Percentiles rank a stretch among this genome's conserved stretches.
Conservation (phyloP, 176 grass and related monocot genomes). For the Stipa capillata region DNA sequence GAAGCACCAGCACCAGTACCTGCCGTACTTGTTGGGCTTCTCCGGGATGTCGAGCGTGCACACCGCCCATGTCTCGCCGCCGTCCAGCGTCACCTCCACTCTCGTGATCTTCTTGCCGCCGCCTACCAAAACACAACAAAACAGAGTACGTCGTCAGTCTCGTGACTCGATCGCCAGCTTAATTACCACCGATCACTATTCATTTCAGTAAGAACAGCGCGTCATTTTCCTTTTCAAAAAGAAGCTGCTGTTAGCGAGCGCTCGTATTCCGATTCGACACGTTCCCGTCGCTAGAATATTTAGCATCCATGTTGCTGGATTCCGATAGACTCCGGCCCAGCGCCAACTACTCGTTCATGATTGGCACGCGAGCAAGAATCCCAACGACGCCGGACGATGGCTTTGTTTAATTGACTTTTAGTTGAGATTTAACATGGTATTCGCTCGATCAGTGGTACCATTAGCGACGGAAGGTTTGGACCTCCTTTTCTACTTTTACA, state of each 20-base stretch:
- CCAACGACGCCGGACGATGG: background rate
- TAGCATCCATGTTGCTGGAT: background rate
- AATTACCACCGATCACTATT: too few relatives aligned
- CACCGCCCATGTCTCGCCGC: constrained; percentile 82
- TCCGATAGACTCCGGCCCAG: background rate
- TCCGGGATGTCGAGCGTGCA: constrained; percentile 63
- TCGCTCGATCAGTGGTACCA: background rate
- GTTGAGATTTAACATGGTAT: background rate
- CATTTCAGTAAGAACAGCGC: too few relatives aligned
- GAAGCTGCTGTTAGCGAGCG: background rate
- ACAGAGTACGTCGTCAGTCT: background rate
- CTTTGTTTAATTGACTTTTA: background rate
- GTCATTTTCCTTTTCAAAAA: too few relatives aligned
- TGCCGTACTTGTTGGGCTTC: constrained; percentile 87
- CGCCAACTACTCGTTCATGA: background rate
- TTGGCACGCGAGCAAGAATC: background rate
- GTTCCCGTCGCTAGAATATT: background rate
- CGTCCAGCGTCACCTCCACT: constrained; percentile 88
- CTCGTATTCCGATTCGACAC: background rate
- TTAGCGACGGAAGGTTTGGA: background rate
- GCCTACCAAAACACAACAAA: constrained; percentile 21
- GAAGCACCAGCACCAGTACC: constrained; percentile 99
- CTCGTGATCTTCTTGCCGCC: constrained; percentile 82
- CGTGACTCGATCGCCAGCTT: too few relatives aligned
- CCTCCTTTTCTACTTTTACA: background rate